These are phyloP conservation scores for Cyamopsis tetragonoloba DNA, from an alignment of 306 rosid species.

Conservation along the genomic window DNA sequence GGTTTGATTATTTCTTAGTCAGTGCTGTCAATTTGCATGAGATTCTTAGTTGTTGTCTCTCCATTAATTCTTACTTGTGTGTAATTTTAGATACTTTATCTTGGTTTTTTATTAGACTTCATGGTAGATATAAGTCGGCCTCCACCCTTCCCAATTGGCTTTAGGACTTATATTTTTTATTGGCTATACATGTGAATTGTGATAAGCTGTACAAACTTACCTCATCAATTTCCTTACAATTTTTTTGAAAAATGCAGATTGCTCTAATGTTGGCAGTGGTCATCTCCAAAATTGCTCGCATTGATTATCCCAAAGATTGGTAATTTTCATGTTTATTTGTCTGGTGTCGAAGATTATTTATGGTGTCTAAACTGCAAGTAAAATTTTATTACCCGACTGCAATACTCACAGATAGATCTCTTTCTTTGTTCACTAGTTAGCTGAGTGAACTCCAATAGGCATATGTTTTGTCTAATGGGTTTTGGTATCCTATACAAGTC, in stretches of 20 bases:
- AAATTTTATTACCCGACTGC: too few relatives aligned
- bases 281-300: slow-evolving; percentile 87
- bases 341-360: background rate
- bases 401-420: too few relatives aligned
- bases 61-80: background rate
- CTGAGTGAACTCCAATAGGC: background rate
- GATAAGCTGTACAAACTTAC: slow-evolving; percentile 22
- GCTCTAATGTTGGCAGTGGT: slow-evolving; percentile 85
- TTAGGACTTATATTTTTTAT: background rate
- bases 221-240: slow-evolving; percentile 16
- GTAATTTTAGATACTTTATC: slow-evolving; percentile 5
- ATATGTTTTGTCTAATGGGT: background rate
- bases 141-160: background rate
- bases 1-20: background rate
- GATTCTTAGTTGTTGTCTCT: background rate
- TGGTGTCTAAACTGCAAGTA: slow-evolving; percentile 7
- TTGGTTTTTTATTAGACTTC: background rate
- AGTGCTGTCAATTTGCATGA: background rate
- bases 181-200: slow-evolving; percentile 4
- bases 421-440: background rate
- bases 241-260: slow-evolving; percentile 62
- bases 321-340: slow-evolving; percentile 32
- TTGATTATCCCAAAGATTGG: slow-evolving; percentile 97
- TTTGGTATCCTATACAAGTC: background rate
- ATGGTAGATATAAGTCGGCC: background rate